Evolutionary conservation across 2,329 filamentous ascomycete species (phyloP), one percentile per base, ranked within the genome.

Genomic region (Knufia fluminis): DNA sequence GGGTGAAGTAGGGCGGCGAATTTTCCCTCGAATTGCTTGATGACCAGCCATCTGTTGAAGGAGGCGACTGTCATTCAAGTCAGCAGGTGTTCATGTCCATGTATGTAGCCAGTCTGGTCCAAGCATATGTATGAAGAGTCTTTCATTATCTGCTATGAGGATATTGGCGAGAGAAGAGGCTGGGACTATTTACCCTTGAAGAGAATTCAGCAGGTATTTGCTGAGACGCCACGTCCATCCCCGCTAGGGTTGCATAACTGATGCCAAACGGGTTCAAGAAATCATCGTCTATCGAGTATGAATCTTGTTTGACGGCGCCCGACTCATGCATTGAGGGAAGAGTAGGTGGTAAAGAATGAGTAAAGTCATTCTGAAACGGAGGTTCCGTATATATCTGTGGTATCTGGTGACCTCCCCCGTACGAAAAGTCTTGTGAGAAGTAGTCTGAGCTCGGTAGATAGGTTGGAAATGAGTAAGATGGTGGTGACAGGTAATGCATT

Each of bases 221-320:
- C 28, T 61, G 57, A 42, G 62, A 64, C 22, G 65, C 60, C 28
- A 78, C 68, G 49, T 80, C 76, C 55, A 79, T 76, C 40, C 73
- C 75, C 50, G 70, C 73, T 70, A 80, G 76, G 7, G 75, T 72
- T 19, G 76, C 74, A 61, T 80, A 82, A 64, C 74, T 78, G 66
- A 79, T 75, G 59, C 73, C 74, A 62, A 80, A 80, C 1, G 77
- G 77, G 60, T 73, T 77, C 49, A 78, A 72, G 48, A 77, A 72
- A 43, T 71, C 69, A 46, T 79, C 75, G 44, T 79, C 77, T 50
- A 69, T 68, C 60, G 75, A 74, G 58, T 60, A 57, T 52, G 72
- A 68, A 58, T 77, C 71, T 58, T 69, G 71, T 66, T 79, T 81
- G 52, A 71, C 65, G 32, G 68, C 67, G 49, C 65, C 68, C 24